Conservation (phyloP, 1,284 basidiomycete genomes). For the Ganoderma sinense region DNA sequence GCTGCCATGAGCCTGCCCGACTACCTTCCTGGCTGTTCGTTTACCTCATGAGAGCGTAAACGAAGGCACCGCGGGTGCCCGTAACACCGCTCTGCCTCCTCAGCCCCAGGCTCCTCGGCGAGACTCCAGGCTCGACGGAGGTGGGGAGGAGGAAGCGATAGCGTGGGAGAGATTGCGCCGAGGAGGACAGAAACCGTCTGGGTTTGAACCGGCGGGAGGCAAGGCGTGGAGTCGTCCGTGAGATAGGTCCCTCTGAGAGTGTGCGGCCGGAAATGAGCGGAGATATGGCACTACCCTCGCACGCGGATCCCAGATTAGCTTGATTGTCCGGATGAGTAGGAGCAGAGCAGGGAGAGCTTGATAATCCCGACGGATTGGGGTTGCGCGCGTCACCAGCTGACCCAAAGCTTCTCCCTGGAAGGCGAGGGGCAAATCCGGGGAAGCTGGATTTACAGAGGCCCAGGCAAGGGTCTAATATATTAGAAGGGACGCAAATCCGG, state of each 20-base stretch:
- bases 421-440: not conserved
- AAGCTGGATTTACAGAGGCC: not conserved
- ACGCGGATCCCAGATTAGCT: not conserved
- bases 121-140: slow-evolving; percentile 3
- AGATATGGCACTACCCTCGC: slow-evolving; percentile 5
- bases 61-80: not conserved
- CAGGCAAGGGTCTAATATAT: not conserved
- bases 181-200: not conserved
- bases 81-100: slow-evolving; percentile 7
- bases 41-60: slow-evolving; percentile 18
- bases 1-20: slow-evolving; percentile 13
- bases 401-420: not conserved
- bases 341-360: not conserved
- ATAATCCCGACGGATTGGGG: slow-evolving; percentile 5
- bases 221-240: not conserved
- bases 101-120: not conserved
- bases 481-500: not conserved
- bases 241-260: not conserved
- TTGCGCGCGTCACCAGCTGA: slow-evolving; percentile 1
- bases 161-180: not conserved
- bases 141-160: not conserved
- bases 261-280: slow-evolving; percentile 10
- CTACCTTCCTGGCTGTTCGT: not conserved
- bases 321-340: not conserved
- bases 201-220: not conserved